Percentiles rank a stretch among this genome's conserved stretches.
phyloP scores from a whole-genome alignment of 257 asterid species.

The Solanum corneliomulleri region DNA sequence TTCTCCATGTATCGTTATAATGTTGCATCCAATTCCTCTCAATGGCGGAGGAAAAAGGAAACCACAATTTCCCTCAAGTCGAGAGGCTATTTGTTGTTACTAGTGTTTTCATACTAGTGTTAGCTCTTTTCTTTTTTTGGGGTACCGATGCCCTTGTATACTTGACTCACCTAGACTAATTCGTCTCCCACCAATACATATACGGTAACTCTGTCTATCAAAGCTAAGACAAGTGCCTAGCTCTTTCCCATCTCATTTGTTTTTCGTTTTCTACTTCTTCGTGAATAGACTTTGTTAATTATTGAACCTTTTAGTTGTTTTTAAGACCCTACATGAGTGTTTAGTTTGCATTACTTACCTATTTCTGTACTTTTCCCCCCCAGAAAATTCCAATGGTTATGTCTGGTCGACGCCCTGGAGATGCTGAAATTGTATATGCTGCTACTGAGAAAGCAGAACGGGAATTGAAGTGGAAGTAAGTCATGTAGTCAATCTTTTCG shows the following conservation, averaged over 20 bases:
- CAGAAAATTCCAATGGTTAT: constrained; percentile 80
- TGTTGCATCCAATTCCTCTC: not conserved
- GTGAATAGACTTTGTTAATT: not conserved
- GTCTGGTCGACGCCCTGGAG: constrained; percentile 92
- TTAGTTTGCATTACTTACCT: not conserved
- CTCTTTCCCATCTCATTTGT: not conserved
- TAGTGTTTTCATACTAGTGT: not conserved
- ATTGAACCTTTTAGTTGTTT: not conserved
- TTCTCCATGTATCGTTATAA: not conserved
- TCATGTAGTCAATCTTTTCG: not conserved
- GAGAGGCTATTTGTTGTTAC: not conserved
- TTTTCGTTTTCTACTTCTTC: not conserved
- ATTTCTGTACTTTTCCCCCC: not conserved
- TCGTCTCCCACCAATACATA: not conserved
- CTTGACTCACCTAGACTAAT: not conserved
- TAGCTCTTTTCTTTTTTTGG: not conserved
- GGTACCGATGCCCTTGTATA: not conserved
- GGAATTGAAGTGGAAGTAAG: constrained; percentile 95
- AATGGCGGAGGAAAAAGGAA: not conserved
- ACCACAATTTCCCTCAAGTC: not conserved
- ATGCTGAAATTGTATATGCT: constrained; percentile 86
- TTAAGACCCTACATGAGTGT: not conserved
- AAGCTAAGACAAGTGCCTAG: not conserved
- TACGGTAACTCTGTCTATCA: not conserved
- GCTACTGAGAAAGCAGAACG: constrained; percentile 80